Conservation (phyloP, 2,329 filamentous ascomycete species). For the Aspergillus fischeri region DNA sequence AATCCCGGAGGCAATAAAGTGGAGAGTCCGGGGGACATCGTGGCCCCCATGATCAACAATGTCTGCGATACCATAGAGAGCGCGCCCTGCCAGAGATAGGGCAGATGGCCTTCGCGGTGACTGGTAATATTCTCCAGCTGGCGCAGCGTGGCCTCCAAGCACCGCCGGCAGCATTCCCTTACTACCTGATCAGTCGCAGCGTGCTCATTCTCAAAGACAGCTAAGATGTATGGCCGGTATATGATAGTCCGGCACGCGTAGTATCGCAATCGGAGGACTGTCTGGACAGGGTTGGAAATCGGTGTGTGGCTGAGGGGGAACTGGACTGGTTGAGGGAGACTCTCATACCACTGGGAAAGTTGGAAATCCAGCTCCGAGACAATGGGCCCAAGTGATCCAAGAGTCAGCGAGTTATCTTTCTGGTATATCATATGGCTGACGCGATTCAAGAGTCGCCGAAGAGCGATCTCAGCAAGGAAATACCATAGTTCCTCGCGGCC, state of each 20-base stretch:
- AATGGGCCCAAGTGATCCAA: constrained; percentile 69
- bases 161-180: constrained; percentile 74
- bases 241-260: constrained; percentile 85
- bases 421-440: constrained; percentile 78
- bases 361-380: constrained; percentile 79
- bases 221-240: constrained; percentile 76
- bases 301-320: constrained; percentile 68
- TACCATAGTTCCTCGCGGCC: constrained; percentile 81
- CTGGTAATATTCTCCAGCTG: constrained; percentile 75
- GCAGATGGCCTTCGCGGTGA: constrained; percentile 78
- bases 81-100: constrained; percentile 81
- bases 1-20: constrained; percentile 56
- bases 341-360: constrained; percentile 80
- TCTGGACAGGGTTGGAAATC: constrained; percentile 70
- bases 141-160: constrained; percentile 72
- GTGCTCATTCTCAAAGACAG: constrained; percentile 73
- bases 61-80: constrained; percentile 80
- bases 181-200: constrained; percentile 67
- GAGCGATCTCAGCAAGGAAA: constrained; percentile 76
- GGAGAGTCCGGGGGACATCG: constrained; percentile 70
- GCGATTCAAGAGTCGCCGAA: constrained; percentile 71
- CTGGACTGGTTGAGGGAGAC: constrained; percentile 67
- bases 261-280: constrained; percentile 72
- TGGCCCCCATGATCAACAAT: constrained; percentile 77
- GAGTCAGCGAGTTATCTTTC: constrained; percentile 66